A percentile compares a stretch with the other conserved stretches of the same genome.
Evolutionary conservation across 2,329 filamentous ascomycete species (phyloP).

Genomic region (Trichoderma polysporum): DNA sequence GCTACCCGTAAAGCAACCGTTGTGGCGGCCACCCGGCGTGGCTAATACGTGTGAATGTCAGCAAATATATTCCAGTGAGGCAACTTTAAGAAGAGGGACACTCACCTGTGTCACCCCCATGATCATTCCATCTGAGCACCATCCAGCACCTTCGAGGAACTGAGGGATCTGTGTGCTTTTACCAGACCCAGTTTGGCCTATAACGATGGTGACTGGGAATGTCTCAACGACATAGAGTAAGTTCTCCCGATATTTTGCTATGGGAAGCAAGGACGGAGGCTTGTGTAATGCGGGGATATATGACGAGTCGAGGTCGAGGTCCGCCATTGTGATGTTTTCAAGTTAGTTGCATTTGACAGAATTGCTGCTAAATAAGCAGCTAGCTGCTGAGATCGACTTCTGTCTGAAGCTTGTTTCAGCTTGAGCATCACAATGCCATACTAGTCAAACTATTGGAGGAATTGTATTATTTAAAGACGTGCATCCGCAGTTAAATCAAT

Average conservation of each 20-base stretch:
- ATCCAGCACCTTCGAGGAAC: conserved; percentile 83
- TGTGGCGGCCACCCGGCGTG: conserved; percentile 84
- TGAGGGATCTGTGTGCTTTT: conserved; percentile 97
- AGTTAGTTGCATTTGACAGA: neutral
- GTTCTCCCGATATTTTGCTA: conserved; percentile 75
- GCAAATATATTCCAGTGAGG: neutral
- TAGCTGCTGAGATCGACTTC: neutral
- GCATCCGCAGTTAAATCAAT: neutral
- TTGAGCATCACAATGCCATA: neutral
- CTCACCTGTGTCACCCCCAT: conserved; percentile 88
- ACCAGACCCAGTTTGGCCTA: conserved; percentile 91
- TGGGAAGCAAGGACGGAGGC: conserved; percentile 78
- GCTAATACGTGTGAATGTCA: conserved; percentile 53
- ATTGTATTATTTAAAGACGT: neutral
- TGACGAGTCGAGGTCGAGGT: conserved; percentile 55
- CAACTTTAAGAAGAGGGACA: neutral
- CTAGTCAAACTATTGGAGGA: no score
- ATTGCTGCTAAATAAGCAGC: neutral
- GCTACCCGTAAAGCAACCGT: conserved; percentile 87
- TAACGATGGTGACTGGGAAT: conserved; percentile 79
- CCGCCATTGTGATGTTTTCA: conserved; percentile 44
- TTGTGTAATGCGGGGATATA: conserved; percentile 86
- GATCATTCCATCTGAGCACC: conserved; percentile 78
- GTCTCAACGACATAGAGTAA: conserved; percentile 86
- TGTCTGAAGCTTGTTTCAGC: conserved; percentile 9